phyloP scores from a whole-genome alignment of 73 alveolate species.

The Tetrahymena borealis region DNA sequence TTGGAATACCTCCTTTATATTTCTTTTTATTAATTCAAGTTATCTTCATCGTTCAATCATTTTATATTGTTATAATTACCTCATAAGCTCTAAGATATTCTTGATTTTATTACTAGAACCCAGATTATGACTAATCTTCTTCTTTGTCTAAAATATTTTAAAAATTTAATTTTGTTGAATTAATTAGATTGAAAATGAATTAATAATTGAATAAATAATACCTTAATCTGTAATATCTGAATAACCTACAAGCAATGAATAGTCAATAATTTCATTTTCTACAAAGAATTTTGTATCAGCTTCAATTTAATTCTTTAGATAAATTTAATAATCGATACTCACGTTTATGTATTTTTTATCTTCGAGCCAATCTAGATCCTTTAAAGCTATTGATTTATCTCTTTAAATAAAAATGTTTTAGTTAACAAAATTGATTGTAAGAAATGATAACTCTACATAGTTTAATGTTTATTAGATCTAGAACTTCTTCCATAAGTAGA shows the following conservation, averaged over 20 bases:
- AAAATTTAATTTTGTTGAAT: not conserved
- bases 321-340: constrained; percentile 48
- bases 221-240: not conserved
- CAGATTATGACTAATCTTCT: not conserved
- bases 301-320: constrained; percentile 56
- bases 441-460: not conserved
- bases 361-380: constrained; percentile 77
- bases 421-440: too few species aligned
- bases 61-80: not conserved
- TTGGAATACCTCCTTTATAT: constrained; percentile 72
- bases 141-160: not conserved
- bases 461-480: constrained; percentile 38
- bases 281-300: constrained; percentile 69
- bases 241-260: constrained; percentile 80
- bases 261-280: constrained; percentile 72
- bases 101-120: not conserved
- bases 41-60: not conserved
- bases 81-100: constrained; percentile 18
- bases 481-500: constrained; percentile 36
- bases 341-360: constrained; percentile 54
- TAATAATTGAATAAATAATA: not conserved
- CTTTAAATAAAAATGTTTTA: not conserved
- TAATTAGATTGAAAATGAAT: not conserved
- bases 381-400: constrained; percentile 76
- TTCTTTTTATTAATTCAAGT: not conserved